Evolutionary conservation across 768 basidiomycete genomes (phyloP).

Genomic region (Russula abietina): DNA sequence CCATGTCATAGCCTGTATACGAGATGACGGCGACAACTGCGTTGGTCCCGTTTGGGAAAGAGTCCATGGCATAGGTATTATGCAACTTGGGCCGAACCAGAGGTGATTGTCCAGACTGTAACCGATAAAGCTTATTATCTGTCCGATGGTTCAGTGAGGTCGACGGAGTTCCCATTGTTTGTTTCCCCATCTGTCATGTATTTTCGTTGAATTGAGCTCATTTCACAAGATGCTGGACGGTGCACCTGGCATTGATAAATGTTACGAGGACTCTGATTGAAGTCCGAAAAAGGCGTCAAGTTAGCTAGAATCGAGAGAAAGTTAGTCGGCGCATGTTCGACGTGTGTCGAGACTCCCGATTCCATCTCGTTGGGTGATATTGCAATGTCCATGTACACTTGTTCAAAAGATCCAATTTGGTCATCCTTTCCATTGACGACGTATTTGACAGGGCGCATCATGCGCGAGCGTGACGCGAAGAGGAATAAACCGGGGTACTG

Average conservation of each 20-base stretch:
- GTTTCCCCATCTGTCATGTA: slow-evolving; percentile 86
- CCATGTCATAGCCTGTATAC: slow-evolving; percentile 99
- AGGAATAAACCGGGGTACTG: slow-evolving; percentile 96
- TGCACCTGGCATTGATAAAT: slow-evolving; percentile 88
- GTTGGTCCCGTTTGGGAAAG: slow-evolving; percentile 97
- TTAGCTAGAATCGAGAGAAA: slow-evolving; percentile 96
- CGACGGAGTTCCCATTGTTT: slow-evolving; percentile 98
- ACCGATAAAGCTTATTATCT: slow-evolving; percentile 95
- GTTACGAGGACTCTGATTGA: slow-evolving; percentile 94
- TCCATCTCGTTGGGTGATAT: slow-evolving; percentile 81
- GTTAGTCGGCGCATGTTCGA: slow-evolving; percentile 91
- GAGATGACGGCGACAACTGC: slow-evolving; percentile 99
- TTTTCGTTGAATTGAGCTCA: background rate
- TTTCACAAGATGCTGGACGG: slow-evolving; percentile 7
- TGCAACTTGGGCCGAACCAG: slow-evolving; percentile 89
- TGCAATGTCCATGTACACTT: slow-evolving; percentile 99
- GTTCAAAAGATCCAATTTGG: slow-evolving; percentile 93
- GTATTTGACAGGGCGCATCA: slow-evolving; percentile 98
- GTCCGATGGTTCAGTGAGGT: slow-evolving; percentile 88
- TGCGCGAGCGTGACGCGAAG: slow-evolving; percentile 78
- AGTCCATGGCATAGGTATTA: slow-evolving; percentile 95
- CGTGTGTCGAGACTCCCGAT: slow-evolving; percentile 71
- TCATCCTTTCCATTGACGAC: slow-evolving; percentile 80
- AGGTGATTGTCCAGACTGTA: slow-evolving; percentile 93
- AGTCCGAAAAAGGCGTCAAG: slow-evolving; percentile 97